A percentile compares a stretch with the other conserved stretches of the same genome.
phyloP scores from a whole-genome alignment of 1,284 basidiomycete genomes.

The Puccinia polysora region DNA sequence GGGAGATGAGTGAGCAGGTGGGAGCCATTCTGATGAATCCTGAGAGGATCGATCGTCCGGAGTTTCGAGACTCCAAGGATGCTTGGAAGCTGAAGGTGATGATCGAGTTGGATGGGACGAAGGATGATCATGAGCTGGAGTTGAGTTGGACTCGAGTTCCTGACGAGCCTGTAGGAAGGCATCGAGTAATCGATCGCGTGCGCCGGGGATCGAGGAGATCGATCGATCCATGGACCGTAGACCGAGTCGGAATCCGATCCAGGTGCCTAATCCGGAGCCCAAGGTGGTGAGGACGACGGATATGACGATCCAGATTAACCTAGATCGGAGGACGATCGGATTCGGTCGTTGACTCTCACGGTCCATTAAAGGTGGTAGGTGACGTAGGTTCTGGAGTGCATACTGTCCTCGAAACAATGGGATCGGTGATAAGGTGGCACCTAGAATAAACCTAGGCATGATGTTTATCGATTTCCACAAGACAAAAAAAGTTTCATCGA shows the following conservation, averaged over 20 bases:
- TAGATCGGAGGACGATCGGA: not conserved
- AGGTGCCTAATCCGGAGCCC: constrained; percentile 27
- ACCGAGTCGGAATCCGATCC: constrained; percentile 30
- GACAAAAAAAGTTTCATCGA: not conserved
- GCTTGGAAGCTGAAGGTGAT: not conserved
- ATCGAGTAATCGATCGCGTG: not conserved
- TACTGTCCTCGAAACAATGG: constrained; percentile 29
- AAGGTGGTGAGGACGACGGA: constrained; percentile 24
- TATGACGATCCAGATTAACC: constrained; percentile 20
- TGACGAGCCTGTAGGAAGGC: constrained; percentile 7
- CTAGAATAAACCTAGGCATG: constrained; percentile 4
- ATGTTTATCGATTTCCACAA: constrained; percentile 34
- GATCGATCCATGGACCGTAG: constrained; percentile 4
- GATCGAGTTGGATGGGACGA: not conserved
- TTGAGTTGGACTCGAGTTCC: constrained; percentile 4
- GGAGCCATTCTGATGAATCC: not conserved
- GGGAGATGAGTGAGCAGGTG: not conserved
- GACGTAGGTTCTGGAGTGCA: not conserved
- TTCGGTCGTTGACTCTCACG: constrained; percentile 5
- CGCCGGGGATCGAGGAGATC: not conserved
- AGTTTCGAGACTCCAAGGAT: not conserved
- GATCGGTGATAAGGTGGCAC: constrained; percentile 25
- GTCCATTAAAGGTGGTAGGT: constrained; percentile 17
- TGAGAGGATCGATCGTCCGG: not conserved
- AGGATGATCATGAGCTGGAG: not conserved